Evolutionary conservation across 2,329 filamentous ascomycete species (phyloP).

Genomic region (Aspergillus vadensis): DNA sequence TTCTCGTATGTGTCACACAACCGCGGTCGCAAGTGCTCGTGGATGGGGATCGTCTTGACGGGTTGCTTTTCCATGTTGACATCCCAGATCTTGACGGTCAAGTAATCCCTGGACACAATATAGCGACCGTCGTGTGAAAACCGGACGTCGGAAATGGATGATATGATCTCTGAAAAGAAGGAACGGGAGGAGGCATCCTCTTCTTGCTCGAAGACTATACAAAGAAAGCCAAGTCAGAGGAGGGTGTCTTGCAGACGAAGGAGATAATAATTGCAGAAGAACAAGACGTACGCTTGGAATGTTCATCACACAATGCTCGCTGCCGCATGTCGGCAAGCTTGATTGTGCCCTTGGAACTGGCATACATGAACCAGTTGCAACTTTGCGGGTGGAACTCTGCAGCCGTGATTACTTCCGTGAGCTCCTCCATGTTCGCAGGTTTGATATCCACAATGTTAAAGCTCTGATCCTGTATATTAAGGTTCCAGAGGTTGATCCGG

Average conservation of each 20-base stretch:
- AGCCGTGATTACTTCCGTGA: slow-evolving; percentile 97
- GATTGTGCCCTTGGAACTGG: slow-evolving; percentile 97
- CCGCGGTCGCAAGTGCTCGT: slow-evolving; percentile 90
- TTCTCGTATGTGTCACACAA: slow-evolving; percentile 99
- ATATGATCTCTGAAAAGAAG: slow-evolving; percentile 99
- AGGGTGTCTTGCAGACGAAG: not conserved
- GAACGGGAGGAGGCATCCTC: slow-evolving; percentile 95
- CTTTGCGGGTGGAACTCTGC: slow-evolving; percentile 95
- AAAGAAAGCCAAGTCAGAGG: slow-evolving; percentile 16
- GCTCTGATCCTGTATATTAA: slow-evolving; percentile 99
- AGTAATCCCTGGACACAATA: slow-evolving; percentile 94
- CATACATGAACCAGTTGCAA: slow-evolving; percentile 99
- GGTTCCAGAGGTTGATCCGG: slow-evolving; percentile 97
- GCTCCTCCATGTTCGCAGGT: slow-evolving; percentile 98
- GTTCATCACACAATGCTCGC: slow-evolving; percentile 92
- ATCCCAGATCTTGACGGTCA: slow-evolving; percentile 99
- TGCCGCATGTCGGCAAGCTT: slow-evolving; percentile 98
- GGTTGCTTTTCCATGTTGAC: slow-evolving; percentile 98
- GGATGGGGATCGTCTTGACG: slow-evolving; percentile 97
- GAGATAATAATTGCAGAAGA: not conserved
- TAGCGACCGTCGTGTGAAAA: slow-evolving; percentile 97
- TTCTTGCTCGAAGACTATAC: slow-evolving; percentile 93
- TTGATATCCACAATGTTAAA: slow-evolving; percentile 99
- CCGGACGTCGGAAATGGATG: slow-evolving; percentile 96
- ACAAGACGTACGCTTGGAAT: slow-evolving; percentile 82